Conservation (phyloP, 2,329 filamentous ascomycete genomes). For the Gnomoniopsis sp. region DNA sequence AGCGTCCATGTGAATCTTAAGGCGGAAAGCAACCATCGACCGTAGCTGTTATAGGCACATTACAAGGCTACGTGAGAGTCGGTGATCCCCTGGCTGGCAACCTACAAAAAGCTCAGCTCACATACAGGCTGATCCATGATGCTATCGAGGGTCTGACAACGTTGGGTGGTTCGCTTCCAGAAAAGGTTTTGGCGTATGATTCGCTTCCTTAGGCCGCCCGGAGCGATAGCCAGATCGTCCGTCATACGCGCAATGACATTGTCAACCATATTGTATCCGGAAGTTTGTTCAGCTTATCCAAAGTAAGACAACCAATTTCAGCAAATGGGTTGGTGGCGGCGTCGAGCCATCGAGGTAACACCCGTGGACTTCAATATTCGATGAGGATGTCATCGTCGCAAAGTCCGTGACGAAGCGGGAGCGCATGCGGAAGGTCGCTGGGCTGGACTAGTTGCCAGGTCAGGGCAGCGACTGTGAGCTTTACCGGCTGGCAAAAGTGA, state of each 20-base stretch:
- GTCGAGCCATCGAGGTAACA: slow-evolving; percentile 58
- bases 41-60: slow-evolving; percentile 22
- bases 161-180: too few relatives aligned
- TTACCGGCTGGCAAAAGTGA: not conserved
- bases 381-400: slow-evolving; percentile 44
- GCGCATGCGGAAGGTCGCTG: slow-evolving; percentile 15
- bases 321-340: slow-evolving; percentile 60
- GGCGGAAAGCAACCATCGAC: slow-evolving; percentile 1
- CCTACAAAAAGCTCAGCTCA: slow-evolving; percentile 26
- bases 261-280: slow-evolving; percentile 47
- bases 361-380: slow-evolving; percentile 53
- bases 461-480: too few relatives aligned
- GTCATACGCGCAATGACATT: slow-evolving; percentile 1
- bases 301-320: slow-evolving; percentile 42
- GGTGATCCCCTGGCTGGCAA: slow-evolving; percentile 26
- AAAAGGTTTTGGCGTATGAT: slow-evolving; percentile 57
- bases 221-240: slow-evolving; percentile 44
- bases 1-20: slow-evolving; percentile 25
- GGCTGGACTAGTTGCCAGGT: slow-evolving; percentile 9
- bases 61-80: slow-evolving; percentile 30
- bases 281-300: slow-evolving; percentile 35
- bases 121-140: slow-evolving; percentile 31
- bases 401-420: slow-evolving; percentile 35
- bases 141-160: slow-evolving; percentile 54
- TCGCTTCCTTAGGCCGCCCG: slow-evolving; percentile 62